Conservation (phyloP, 805 yeast genomes). For the Millerozyma miso region DNA sequence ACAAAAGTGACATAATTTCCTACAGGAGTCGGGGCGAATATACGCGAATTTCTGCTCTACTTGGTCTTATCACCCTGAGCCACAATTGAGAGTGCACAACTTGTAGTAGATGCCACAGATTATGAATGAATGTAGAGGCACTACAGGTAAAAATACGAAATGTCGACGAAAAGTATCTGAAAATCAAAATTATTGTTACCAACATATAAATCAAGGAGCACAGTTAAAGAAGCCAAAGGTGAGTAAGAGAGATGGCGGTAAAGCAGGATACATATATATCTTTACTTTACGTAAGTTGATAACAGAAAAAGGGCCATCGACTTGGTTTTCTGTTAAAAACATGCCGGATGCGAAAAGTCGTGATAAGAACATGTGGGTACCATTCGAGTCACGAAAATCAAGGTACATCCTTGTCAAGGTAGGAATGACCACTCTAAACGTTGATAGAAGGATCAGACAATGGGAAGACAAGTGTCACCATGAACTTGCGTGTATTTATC, state of each 20-base stretch:
- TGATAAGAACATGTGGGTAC: constrained; percentile 23
- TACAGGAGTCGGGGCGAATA: too few relatives aligned
- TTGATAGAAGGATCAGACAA: constrained; percentile 39
- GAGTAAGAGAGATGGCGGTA: background rate
- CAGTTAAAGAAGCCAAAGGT: background rate
- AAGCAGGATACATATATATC: constrained; percentile 45
- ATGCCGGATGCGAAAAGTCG: constrained; percentile 15
- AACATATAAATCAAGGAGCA: constrained; percentile 20
- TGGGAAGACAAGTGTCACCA: constrained; percentile 54
- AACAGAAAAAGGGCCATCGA: constrained; percentile 14
- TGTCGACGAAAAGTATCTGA: constrained; percentile 27
- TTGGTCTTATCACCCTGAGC: too few relatives aligned
- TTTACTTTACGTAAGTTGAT: constrained; percentile 45
- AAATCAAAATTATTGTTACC: constrained; percentile 25
- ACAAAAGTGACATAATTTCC: too few relatives aligned
- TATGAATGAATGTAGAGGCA: constrained; percentile 32
- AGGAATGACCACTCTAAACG: constrained; percentile 50
- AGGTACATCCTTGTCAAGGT: constrained; percentile 44
- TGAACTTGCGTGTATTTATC: constrained; percentile 36
- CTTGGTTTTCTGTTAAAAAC: constrained; percentile 38
- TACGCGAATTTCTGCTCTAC: too few relatives aligned
- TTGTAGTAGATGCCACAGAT: background rate
- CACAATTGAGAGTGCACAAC: too few relatives aligned
- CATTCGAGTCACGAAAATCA: constrained; percentile 33
- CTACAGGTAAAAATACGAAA: constrained; percentile 35